Base-by-base conservation (phyloP, 768 basidiomycete genomes). In the Panus rudis region DNA sequence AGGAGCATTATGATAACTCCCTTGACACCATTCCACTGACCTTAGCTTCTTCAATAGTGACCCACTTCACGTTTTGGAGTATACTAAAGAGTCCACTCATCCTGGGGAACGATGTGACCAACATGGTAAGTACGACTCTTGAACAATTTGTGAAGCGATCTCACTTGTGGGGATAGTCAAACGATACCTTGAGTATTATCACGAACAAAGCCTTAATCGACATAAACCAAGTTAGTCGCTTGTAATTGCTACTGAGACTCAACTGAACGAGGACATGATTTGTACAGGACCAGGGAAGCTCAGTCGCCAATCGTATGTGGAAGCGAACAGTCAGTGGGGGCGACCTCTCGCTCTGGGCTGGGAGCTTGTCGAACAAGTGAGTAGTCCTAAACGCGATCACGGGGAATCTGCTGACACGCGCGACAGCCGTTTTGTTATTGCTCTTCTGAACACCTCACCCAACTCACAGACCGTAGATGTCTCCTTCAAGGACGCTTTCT, bases 81-180 rank as follows among this genome's bases (percentile, higher is more conserved):
- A 45, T 70, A n/a, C 51, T 65, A 21, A 70, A 70, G 57, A 63
- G 62, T 37, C 66, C 68, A 0, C 56, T 70, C 8, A 68, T 69
- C 32, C 55, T 70, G 4, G 69, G 69, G 1, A 65, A 69, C 49
- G 66, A 69, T 39, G 44, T 68, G 14, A 62, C 60, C 4, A 52
- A 52, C 38, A 69, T 68, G 68, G 64, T 63, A 25, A 13, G 48
- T 30, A 16, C 27, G 5, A 4, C 21, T 16, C 8, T 28, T 14
- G 14, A 38, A 17, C 8, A 19, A 1, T 43, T 23, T 32, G 41
- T 26, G 3, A 46, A 8, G 35, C 16, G 28, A 27, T 3, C 14
- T 28, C 7, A 41, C 19, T 16, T 24, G 32, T 19, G 4, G 27
- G 16, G 4, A 20, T 37, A 65, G 63, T 53, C 59, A 7, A 56